Base-by-base conservation (phyloP, 495 filamentous ascomycete species). In the Neurospora sp. region DNA sequence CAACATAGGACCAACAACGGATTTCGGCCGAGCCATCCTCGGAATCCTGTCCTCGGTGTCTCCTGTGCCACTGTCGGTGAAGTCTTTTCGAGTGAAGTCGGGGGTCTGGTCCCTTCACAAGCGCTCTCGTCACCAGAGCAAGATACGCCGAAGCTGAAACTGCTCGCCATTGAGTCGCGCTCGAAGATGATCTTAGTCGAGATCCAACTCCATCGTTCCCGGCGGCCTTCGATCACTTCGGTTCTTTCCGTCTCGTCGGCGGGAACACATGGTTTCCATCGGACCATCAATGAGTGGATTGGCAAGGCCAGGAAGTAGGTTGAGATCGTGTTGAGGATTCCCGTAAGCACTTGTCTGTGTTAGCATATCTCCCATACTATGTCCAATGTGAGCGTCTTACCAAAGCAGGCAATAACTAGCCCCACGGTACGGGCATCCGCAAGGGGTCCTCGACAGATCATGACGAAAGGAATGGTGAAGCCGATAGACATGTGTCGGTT, bases 401-500 rank as follows among this genome's bases (percentile, higher is more conserved):
- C 12, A 37, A 85, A 85, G 54, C 77, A 82, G 1, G 78, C 77
- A 7, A 82, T 79, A 70, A 85, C 78, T 62, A 78, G 78, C 18
- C 79, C 81, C 20, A 83, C 72, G 2, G 80, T 81, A 7, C 73
- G 70, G 11, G 75, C 74, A 69, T 79, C 75, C 1, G 81, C 72
- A 16, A 83, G 40, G 3, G 78, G 79, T n/a, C 79, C 81, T 12
- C 79, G 80, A 69, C 81, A 83, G 12, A 85, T 80, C 82, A 85
- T 81, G 66, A 85, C 76, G 38, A 86, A 83, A 3, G 83, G 83
- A 2, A 84, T 79, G 39, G 82, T 84, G 59, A 86, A 86, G 2
- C 84, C 84, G 42, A 85, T 79, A 2, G 83, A 84, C 84, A 86
- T 86, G 74, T 86, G 84, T 9, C 84, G 81, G 70, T 84, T 84